Percentiles rank a stretch among this genome's conserved stretches.
Conservation (phyloP, 1,284 basidiomycete genomes). For the Pseudozyma thailandica region DNA sequence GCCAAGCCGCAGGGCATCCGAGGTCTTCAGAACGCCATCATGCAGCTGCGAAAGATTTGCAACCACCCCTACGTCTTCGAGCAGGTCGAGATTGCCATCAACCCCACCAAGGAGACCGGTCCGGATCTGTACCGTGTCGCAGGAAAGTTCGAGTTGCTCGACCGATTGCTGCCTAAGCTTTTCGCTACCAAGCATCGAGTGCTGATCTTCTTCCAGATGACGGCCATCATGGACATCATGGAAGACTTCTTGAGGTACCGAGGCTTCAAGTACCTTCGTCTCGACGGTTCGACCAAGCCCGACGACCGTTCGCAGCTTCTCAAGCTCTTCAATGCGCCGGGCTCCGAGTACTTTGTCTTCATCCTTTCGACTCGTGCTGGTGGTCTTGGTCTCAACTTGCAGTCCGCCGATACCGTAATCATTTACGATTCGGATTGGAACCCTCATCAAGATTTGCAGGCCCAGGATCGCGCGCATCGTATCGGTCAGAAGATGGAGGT, state of each 20-base stretch:
- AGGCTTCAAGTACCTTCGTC: slow-evolving; percentile 88
- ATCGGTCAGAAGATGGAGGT: slow-evolving; percentile 99
- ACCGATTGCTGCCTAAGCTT: slow-evolving; percentile 92
- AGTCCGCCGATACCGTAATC: slow-evolving; percentile 98
- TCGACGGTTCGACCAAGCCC: slow-evolving; percentile 98
- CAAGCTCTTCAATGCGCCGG: slow-evolving; percentile 87
- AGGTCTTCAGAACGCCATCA: slow-evolving; percentile 91
- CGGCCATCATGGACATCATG: slow-evolving; percentile 99
- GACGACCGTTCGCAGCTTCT: slow-evolving; percentile 94
- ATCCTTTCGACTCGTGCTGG: slow-evolving; percentile 87
- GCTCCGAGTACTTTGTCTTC: slow-evolving; percentile 92
- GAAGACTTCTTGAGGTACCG: slow-evolving; percentile 95
- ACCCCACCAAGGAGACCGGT: slow-evolving; percentile 82
- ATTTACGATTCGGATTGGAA: slow-evolving; percentile 77
- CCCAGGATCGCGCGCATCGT: slow-evolving; percentile 86
- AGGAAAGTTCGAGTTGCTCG: slow-evolving; percentile 95
- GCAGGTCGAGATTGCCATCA: slow-evolving; percentile 91
- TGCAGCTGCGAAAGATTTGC: slow-evolving; percentile 99
- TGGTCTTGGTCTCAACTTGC: slow-evolving; percentile 96
- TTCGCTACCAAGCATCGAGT: slow-evolving; percentile 92
- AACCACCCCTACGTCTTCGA: slow-evolving; percentile 85
- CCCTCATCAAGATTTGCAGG: slow-evolving; percentile 81
- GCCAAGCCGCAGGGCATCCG: slow-evolving; percentile 66
- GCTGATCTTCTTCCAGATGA: slow-evolving; percentile 99
- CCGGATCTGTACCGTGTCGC: slow-evolving; percentile 83